Conservation (phyloP, 148 eudicot species). For the Fagopyrum homotropicum region DNA sequence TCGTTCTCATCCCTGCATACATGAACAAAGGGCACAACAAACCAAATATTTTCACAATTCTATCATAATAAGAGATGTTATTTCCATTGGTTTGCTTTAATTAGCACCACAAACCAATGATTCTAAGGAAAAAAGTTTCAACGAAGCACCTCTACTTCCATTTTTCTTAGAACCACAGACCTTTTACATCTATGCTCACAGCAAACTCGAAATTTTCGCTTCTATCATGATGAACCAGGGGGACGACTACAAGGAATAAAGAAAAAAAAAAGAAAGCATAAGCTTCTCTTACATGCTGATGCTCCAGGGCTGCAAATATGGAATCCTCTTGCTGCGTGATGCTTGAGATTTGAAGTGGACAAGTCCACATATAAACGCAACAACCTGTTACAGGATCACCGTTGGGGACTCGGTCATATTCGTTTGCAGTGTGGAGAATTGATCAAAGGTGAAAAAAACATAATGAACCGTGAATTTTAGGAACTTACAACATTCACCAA, state of each 20-base stretch:
- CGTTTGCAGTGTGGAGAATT: background rate
- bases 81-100: background rate
- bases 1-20: slow-evolving; percentile 89
- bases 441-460: background rate
- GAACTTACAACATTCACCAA: slow-evolving; percentile 85
- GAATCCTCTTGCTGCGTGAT: slow-evolving; percentile 41
- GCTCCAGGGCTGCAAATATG: slow-evolving; percentile 85
- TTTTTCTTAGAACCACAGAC: background rate
- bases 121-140: background rate
- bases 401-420: background rate
- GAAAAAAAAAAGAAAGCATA: background rate
- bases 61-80: background rate
- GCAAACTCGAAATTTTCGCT: background rate
- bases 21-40: background rate
- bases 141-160: background rate
- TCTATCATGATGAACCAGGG: background rate
- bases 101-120: background rate
- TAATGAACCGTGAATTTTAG: background rate
- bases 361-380: slow-evolving; percentile 77
- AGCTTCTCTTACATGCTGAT: slow-evolving; percentile 56
- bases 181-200: background rate
- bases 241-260: too few relatives aligned
- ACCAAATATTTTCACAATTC: background rate
- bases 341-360: slow-evolving; percentile 56
- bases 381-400: slow-evolving; percentile 40